Base-by-base conservation (phyloP, 2,329 filamentous ascomycete genomes). In the Clarireedia monteithiana region DNA sequence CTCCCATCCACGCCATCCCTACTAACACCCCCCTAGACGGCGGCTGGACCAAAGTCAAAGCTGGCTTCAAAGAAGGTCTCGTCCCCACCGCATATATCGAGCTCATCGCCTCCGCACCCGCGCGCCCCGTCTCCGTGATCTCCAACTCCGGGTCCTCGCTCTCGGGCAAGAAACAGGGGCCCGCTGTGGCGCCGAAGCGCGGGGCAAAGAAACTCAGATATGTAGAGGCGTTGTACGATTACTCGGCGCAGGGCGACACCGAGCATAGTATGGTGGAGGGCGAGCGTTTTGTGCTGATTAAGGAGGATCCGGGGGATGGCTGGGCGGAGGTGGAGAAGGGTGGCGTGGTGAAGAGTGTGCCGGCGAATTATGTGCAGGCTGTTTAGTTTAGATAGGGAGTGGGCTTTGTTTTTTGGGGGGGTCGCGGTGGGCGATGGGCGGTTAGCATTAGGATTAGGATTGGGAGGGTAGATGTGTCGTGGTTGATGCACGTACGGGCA, bases 291-390 rank as follows among this genome's bases (percentile, higher is more conserved):
- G 91, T 99, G 40, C 76, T 99, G 34, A 84, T 96, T 59, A 91
- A 85, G 66, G 85, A 89, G 56, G 92, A 97, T 68, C 81, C 85
- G 0, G 94, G 94, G 1, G 94, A 97, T 74, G 94, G 94, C 0
- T 99, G 94, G 94, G 89, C 86, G 27, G 94, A 97, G 74, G 94
- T 99, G 17, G 94, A 97, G 75, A 91, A 89, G 71, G 91, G 89
- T 17, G 91, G 91, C 1, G 76, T 84, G 42, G 89, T 85, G 49
- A 91, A 85, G 68, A 96, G 91, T 70, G 94, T 99, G 53, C 94
- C 94, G 47, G 91, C 91, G 39, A 95, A 90, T 71, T 99, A 97
- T 75, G 82, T 97, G 58, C 87, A 91, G 72, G 81, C 55, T 57
- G 65, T 64, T 20, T 65, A 61, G 45, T 47, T 20, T 15, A 17